Evolutionary conservation across 1,139 yeast species (phyloP).

Genomic region (Hansenula anomala): DNA sequence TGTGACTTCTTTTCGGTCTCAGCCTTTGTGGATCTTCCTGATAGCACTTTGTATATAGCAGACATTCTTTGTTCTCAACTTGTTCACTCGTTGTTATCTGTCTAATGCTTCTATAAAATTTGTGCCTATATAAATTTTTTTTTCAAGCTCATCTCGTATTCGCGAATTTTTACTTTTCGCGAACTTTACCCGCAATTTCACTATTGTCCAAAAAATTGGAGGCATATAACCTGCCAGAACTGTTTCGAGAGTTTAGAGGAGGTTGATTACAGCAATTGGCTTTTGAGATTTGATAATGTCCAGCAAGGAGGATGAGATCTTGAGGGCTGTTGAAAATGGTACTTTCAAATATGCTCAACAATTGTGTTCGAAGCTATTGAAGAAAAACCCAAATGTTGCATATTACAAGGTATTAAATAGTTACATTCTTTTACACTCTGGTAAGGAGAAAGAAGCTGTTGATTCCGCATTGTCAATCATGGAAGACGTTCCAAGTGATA

Average conservation of each 20-base stretch:
- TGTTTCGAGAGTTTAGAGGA: too few species aligned
- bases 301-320: constrained; percentile 21
- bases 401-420: constrained; percentile 50
- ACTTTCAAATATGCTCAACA: constrained; percentile 49
- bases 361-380: constrained; percentile 43
- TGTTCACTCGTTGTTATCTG: too few species aligned
- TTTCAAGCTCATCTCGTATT: constrained; percentile 2
- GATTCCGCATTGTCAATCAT: constrained; percentile 37
- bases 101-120: too few species aligned
- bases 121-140: constrained; percentile 1
- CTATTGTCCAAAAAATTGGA: too few species aligned
- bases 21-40: constrained; percentile 26
- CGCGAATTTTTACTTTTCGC: too few species aligned
- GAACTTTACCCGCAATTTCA: too few species aligned
- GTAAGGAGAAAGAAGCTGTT: constrained; percentile 41
- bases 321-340: constrained; percentile 48
- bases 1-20: constrained; percentile 43
- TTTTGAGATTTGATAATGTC: too few species aligned
- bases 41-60: constrained; percentile 37
- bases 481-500: constrained; percentile 48
- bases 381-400: constrained; percentile 50
- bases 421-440: constrained; percentile 37
- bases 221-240: too few species aligned
- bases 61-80: constrained; percentile 30
- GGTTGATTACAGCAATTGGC: too few species aligned